Base-by-base conservation (phyloP, 371 early-diverging fungal species). In the Actinomortierella ambigua region DNA sequence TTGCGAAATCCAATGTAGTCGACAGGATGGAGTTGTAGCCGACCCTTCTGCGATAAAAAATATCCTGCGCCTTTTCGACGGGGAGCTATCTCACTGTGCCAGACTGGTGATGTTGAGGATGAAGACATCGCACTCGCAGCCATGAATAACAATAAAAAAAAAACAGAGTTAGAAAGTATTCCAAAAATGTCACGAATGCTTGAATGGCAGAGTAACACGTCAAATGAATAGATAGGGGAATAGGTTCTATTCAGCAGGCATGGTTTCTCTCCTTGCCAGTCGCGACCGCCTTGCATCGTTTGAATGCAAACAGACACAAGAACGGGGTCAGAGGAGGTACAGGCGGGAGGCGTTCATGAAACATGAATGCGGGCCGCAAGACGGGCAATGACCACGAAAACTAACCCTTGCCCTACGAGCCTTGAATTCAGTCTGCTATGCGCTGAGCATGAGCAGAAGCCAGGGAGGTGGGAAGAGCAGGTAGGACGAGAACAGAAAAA, bases 321-420 rank as follows among this genome's bases (percentile, higher is more conserved):
- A 34, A 28, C 56, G 34, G 56, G 48, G 29, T 48, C n/a, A n/a
- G n/a, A n/a, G n/a, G n/a, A n/a, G n/a, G n/a, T n/a, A n/a, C n/a
- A n/a, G n/a, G n/a, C n/a, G n/a, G n/a, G n/a, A n/a, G n/a, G n/a
- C n/a, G n/a, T n/a, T n/a, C n/a, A 55, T 4, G 22, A 24, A 44
- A 20, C 1, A 55, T 55, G 55, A 55, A 55, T n/a, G 44, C 55
- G 55, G 23, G 55, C 55, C 55, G 42, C 44, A 44, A 24, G 55
- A 55, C 55, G 55, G 44, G 55, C 55, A 55, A 55, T 44, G 55
- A 55, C 46, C 55, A 46, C 55, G 55, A 55, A 55, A 44, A n/a
- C 55, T 44, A 55, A 44, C 55, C 55, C 55, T 27, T 44, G 24
- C 46, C 28, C 28, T 28, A n/a, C 24, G 18, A 29, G 48, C n/a